Percentiles rank a stretch among this genome's conserved stretches.
These are phyloP conservation scores for Chiua sp. DNA, from an alignment of 1,284 basidiomycete genomes.

Conservation along the genomic window DNA sequence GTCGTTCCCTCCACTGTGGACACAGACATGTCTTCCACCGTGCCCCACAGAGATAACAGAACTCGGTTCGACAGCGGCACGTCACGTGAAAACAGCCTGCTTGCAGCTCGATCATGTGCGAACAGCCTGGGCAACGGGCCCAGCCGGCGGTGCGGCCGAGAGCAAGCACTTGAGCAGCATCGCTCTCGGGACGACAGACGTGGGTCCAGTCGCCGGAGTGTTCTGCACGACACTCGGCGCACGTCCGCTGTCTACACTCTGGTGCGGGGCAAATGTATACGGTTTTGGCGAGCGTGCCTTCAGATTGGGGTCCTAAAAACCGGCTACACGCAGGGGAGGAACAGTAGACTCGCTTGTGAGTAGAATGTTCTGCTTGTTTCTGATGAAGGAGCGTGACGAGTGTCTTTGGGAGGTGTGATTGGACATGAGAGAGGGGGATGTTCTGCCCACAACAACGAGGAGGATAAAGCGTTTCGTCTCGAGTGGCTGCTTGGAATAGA, in stretches of 20 bases:
- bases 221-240: neutral
- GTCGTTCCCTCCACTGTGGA: slow-evolving; percentile 46
- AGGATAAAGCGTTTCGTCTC: slow-evolving; percentile 50
- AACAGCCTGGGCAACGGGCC: slow-evolving; percentile 49
- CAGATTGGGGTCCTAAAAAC: slow-evolving; percentile 45
- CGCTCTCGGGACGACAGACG: neutral
- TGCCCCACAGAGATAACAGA: slow-evolving; percentile 48
- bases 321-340: slow-evolving; percentile 42
- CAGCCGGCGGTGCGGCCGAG: slow-evolving; percentile 35
- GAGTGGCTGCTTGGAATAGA: slow-evolving; percentile 43
- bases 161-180: neutral
- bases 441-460: slow-evolving; percentile 47
- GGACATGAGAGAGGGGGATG: slow-evolving; percentile 38
- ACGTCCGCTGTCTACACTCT: neutral
- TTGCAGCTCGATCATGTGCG: slow-evolving; percentile 46
- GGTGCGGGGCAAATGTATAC: neutral
- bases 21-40: slow-evolving; percentile 48
- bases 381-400: slow-evolving; percentile 33
- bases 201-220: neutral
- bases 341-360: slow-evolving; percentile 50
- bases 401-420: slow-evolving; percentile 29
- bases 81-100: slow-evolving; percentile 53
- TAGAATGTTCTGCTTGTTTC: slow-evolving; percentile 43
- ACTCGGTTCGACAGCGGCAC: slow-evolving; percentile 49
- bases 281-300: slow-evolving; percentile 8